A percentile compares a stretch with the other conserved stretches of the same genome.
Conservation (phyloP, 371 early-diverging fungal genomes). For the Umbelopsis sp. region DNA sequence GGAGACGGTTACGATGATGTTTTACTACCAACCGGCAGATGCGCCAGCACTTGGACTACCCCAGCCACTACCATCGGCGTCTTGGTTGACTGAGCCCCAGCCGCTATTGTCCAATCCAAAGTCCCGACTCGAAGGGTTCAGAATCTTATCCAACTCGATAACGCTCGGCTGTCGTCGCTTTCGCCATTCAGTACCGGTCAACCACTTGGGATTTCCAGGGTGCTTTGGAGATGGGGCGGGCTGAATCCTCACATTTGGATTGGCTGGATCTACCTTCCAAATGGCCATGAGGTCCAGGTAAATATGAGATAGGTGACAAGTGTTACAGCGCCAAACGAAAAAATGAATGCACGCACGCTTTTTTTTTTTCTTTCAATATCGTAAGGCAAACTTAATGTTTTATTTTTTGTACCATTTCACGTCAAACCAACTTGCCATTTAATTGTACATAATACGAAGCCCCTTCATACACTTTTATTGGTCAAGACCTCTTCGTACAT, state of each 20-base stretch:
- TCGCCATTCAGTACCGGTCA: slow-evolving; percentile 26
- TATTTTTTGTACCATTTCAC: too few species aligned
- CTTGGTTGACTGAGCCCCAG: slow-evolving; percentile 23
- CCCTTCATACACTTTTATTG: not conserved
- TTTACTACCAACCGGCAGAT: not conserved
- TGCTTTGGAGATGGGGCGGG: slow-evolving; percentile 23
- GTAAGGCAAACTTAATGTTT: too few species aligned
- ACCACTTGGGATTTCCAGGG: slow-evolving; percentile 32
- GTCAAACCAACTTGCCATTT: too few species aligned
- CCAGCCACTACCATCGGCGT: slow-evolving; percentile 10
- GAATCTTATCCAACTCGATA: slow-evolving; percentile 18
- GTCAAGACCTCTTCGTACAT: slow-evolving; percentile 32
- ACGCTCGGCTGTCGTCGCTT: slow-evolving; percentile 19
- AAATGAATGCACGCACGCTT: too few species aligned
- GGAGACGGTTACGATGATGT: too few species aligned
- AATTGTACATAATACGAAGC: too few species aligned
- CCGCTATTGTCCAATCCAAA: slow-evolving; percentile 22
- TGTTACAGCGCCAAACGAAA: too few species aligned
- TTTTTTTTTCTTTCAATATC: too few species aligned
- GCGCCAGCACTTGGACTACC: not conserved
- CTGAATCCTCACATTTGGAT: not conserved
- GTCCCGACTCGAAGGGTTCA: not conserved
- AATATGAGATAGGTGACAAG: too few species aligned
- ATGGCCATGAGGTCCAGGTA: not conserved
- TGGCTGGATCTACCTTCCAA: not conserved